Conservation (phyloP, 1,284 basidiomycete genomes). For the Rhodotorula sp. region DNA sequence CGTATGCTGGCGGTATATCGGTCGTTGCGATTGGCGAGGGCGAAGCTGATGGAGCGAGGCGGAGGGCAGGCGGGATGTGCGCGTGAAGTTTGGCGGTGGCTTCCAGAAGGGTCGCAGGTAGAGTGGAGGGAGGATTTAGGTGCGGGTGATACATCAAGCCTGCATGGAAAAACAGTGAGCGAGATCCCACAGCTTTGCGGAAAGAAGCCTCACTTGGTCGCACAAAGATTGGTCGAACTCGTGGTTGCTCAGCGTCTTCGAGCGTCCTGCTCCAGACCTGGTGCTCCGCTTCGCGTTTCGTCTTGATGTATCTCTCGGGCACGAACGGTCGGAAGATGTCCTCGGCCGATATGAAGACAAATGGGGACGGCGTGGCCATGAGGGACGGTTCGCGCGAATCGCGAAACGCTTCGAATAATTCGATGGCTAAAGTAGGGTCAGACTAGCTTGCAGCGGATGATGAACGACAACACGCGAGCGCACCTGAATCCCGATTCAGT, state of each 20-base stretch:
- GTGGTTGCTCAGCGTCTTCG: not conserved
- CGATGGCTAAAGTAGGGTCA: conserved; percentile 3
- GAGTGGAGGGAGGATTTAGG: conserved; percentile 78
- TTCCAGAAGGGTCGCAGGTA: conserved; percentile 79
- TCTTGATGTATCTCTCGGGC: conserved; percentile 76
- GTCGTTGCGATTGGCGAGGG: conserved; percentile 8
- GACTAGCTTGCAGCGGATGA: too few relatives aligned
- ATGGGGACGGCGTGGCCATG: conserved; percentile 61
- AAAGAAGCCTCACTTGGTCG: conserved; percentile 67
- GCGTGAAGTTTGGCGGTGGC: conserved; percentile 69
- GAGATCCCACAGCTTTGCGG: not conserved
- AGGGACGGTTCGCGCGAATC: conserved; percentile 53
- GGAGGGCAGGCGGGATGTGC: conserved; percentile 44
- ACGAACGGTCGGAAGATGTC: conserved; percentile 86
- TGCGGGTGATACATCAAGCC: conserved; percentile 96
- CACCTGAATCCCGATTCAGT: conserved; percentile 88
- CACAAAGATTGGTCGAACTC: conserved; percentile 64
- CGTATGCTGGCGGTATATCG: conserved; percentile 47
- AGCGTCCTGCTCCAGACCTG: conserved; percentile 53
- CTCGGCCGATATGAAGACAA: conserved; percentile 92
- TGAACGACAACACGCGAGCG: conserved; percentile 44
- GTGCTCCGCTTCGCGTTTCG: conserved; percentile 84
- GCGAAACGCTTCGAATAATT: conserved; percentile 20
- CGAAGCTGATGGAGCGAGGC: conserved; percentile 7
- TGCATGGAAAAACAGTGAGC: conserved; percentile 43